A percentile compares a stretch with the other conserved stretches of the same genome.
These are phyloP conservation scores for Haplographium delicatum DNA, from an alignment of 495 filamentous ascomycete species.

Conservation along the genomic window DNA sequence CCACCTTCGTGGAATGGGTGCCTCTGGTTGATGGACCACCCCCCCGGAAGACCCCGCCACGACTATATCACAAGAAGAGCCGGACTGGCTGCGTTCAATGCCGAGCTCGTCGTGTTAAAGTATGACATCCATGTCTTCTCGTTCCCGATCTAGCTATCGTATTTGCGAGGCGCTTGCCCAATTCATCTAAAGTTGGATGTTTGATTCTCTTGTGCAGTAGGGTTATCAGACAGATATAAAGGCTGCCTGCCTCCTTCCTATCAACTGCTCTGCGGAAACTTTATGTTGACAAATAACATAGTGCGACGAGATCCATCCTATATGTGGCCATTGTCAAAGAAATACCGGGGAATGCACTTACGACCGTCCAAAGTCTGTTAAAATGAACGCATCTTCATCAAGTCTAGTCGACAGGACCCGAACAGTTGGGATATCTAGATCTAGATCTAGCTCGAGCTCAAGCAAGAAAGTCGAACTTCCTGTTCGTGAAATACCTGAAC, in stretches of 20 bases:
- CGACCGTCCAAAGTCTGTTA: neutral
- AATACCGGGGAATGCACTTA: slow-evolving; percentile 30
- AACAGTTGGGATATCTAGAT: neutral
- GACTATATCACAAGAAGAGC: slow-evolving; percentile 11
- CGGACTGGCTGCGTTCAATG: slow-evolving; percentile 31
- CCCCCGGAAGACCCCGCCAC: neutral
- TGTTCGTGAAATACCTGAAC: neutral
- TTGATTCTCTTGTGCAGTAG: too few relatives aligned
- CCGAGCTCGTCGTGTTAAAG: slow-evolving; percentile 32
- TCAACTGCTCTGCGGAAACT: neutral
- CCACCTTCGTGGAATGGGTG: neutral
- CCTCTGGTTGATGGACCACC: neutral
- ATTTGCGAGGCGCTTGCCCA: neutral
- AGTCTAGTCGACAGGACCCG: neutral
- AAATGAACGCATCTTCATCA: neutral
- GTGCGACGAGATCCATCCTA: slow-evolving; percentile 35
- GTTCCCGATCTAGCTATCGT: neutral
- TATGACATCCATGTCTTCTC: slow-evolving; percentile 5
- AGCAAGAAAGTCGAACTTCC: neutral
- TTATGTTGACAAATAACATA: slow-evolving; percentile 10
- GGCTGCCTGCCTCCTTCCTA: too few relatives aligned
- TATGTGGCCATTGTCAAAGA: slow-evolving; percentile 32
- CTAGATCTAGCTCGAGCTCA: neutral
- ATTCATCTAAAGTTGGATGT: neutral
- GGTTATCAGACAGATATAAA: too few relatives aligned